phyloP scores from a whole-genome alignment of 2,329 filamentous ascomycete species.

The Aotearoamyces nothofagi region DNA sequence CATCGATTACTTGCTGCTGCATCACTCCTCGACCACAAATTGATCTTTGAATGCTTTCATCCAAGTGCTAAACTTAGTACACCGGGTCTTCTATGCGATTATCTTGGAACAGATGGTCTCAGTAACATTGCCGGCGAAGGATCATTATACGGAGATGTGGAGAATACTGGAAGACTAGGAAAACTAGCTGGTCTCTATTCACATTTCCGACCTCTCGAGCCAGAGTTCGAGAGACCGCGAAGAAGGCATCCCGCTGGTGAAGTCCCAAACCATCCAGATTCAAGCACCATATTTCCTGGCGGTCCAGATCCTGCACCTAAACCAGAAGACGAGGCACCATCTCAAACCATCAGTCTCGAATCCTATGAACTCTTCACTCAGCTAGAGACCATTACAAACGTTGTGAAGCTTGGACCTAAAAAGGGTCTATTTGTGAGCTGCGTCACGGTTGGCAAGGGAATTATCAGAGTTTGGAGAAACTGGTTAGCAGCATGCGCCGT shows the following conservation, averaged over 20 bases:
- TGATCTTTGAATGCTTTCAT: conserved; percentile 69
- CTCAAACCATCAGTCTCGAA: conserved; percentile 49
- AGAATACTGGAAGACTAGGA: conserved; percentile 22
- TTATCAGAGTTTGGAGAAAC: conserved; percentile 55
- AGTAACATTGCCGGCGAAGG: conserved; percentile 23
- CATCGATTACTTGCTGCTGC: conserved; percentile 45
- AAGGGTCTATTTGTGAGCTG: conserved; percentile 48
- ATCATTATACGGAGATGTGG: conserved; percentile 7
- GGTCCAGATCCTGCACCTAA: conserved; percentile 10
- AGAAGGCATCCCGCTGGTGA: conserved; percentile 28
- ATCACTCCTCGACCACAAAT: conserved; percentile 39
- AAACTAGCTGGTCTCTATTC: conserved; percentile 47
- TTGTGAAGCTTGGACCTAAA: conserved; percentile 50
- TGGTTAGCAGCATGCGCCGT: conserved; percentile 41
- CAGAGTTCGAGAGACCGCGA: conserved; percentile 28
- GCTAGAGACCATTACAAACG: conserved; percentile 49
- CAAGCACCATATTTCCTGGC: conserved; percentile 18
- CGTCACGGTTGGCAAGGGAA: conserved; percentile 49
- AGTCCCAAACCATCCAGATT: conserved; percentile 23
- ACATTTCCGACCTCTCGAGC: conserved; percentile 49
- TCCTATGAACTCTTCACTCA: conserved; percentile 60
- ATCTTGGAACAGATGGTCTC: conserved; percentile 48
- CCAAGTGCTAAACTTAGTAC: conserved; percentile 53
- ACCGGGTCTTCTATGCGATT: conserved; percentile 54
- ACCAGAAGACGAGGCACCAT: conserved; percentile 28